Evolutionary conservation across 352 stramenopile genomes (phyloP), one percentile per base, ranked within the genome.

Genomic region (Globisporangium middletonii): DNA sequence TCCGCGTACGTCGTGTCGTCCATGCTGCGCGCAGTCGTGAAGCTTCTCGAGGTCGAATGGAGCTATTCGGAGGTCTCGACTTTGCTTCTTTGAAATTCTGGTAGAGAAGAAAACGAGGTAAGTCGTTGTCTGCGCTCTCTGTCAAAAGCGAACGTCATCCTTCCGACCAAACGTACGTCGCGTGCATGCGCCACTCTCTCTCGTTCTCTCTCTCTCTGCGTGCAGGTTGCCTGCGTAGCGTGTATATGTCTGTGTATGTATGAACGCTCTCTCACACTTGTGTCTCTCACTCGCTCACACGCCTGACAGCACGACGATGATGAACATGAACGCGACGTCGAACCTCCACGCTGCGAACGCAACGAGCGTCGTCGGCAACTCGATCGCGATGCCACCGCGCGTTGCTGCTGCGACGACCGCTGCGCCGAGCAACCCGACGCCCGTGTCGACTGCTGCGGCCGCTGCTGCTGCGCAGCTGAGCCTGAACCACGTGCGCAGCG

Each of bases 271-370:
- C 38, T 44, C 38, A 44, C 16, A 16, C 9, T 37, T 35, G 8
- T 19, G 8, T 19, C 12, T 26, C 11, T 15, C 46, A 19, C 11
- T 3, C 48, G 13, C 45, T 19, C 45, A 35, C 19, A 35, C 45
- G 23, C 45, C 44, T 30, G 19, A 15, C 45, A 13, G 5, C 6
- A 41, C 47, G 1, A 43, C 16, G 26, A 63, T 63, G 57, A 71
- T 74, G 60, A 72, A 71, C 52, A 50, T 64, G 52, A 81, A 79
- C 62, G 60, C 68, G 41, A 57, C 75, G 46, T 87, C 78, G 35
- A 92, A 92, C 57, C 70, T 92, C 59, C 82, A 92, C 64, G 82
- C 82, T 30, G 82, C 82, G 52, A 92, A 92, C 71, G 82, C 82
- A 44, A 89, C 79, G 46, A 89, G 76, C 59, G 72, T 90, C 50